These are phyloP conservation scores for Aureobasidium sp. DNA, from an alignment of 2,329 filamentous ascomycete species.

Conservation along the genomic window DNA sequence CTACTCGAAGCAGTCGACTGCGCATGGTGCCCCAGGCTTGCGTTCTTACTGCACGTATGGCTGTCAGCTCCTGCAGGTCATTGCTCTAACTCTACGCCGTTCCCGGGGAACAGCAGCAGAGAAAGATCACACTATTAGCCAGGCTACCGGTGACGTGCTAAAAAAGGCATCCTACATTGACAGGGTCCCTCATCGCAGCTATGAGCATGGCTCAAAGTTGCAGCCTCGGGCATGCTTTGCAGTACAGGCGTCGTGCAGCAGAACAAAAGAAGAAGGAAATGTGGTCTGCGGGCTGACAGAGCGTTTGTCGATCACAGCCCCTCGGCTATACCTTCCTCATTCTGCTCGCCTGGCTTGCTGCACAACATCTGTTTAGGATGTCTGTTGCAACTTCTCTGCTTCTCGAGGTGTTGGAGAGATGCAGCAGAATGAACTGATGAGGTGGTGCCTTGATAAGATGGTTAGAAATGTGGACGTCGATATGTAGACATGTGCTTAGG, in stretches of 20 bases:
- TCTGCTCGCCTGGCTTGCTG: neutral
- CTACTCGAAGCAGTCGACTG: neutral
- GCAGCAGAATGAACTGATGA: no score
- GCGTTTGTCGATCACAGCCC: neutral
- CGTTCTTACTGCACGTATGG: neutral
- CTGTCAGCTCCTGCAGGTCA: neutral
- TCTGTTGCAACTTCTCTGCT: no score
- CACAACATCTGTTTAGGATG: neutral
- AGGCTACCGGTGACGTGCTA: neutral
- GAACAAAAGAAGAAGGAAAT: neutral
- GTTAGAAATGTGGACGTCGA: no score
- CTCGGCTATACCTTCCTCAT: neutral
- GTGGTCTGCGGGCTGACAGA: neutral
- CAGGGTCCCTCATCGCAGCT: neutral
- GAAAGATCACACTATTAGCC: neutral
- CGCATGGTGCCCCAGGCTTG: neutral
- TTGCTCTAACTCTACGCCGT: neutral
- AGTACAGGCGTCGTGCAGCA: constrained; percentile 5
- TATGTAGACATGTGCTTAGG: neutral
- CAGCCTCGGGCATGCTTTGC: neutral
- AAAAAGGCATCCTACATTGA: neutral
- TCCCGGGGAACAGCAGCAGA: neutral
- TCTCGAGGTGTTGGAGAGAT: no score
- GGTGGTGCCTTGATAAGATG: no score
- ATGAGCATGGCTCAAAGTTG: neutral